phyloP scores from a whole-genome alignment of 768 basidiomycete genomes.

The Astraeus odoratus region DNA sequence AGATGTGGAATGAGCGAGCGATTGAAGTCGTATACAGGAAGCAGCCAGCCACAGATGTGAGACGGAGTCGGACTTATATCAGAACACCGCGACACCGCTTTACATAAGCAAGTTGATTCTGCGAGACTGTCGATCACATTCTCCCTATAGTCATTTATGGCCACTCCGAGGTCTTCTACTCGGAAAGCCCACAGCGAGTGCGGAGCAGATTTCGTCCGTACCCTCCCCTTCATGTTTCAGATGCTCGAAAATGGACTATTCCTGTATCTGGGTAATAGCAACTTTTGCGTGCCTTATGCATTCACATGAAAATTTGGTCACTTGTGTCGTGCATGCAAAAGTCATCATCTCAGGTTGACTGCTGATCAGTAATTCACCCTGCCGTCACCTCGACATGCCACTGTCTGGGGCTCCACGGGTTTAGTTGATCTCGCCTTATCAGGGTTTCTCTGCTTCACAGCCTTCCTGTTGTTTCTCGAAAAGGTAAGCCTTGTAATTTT shows the following conservation, averaged over 20 bases:
- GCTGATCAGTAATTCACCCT: background rate
- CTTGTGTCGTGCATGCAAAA: background rate
- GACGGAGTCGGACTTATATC: no score
- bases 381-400: background rate
- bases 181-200: no score
- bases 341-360: background rate
- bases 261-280: no score
- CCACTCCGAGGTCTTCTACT: no score
- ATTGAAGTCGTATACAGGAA: no score
- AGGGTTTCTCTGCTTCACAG: background rate
- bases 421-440: background rate
- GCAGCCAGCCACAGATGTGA: no score
- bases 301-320: background rate
- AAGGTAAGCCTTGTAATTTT: conserved; percentile 17
- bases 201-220: no score
- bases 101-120: background rate
- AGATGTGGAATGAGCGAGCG: no score
- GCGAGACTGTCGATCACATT: background rate
- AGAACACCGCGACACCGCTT: background rate
- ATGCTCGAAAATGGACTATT: no score
- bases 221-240: no score
- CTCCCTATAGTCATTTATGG: no score
- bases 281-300: no score
- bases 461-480: conserved; percentile 11
- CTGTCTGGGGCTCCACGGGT: background rate